Evolutionary conservation across 768 basidiomycete species (phyloP).

Genomic region (Podaxis mareebaensis): DNA sequence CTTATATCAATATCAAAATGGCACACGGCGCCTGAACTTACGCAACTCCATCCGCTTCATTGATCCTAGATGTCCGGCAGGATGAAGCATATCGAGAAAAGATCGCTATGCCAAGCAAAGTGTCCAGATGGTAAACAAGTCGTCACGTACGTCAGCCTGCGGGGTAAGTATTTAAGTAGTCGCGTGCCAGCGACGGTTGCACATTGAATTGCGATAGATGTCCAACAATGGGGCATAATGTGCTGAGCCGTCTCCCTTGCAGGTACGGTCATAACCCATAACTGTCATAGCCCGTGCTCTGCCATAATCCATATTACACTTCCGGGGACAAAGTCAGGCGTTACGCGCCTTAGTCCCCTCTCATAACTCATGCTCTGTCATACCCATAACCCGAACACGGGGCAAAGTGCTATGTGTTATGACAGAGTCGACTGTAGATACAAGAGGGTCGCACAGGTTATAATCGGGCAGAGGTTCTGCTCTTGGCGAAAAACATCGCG

Average conservation of each 20-base stretch:
- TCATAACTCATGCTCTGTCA: too few species aligned
- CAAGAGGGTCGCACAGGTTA: too few species aligned
- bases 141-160: background rate
- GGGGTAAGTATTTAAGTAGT: background rate
- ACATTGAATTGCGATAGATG: background rate
- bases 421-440: too few species aligned
- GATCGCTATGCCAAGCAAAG: background rate
- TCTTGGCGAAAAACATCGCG: too few species aligned
- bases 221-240: background rate
- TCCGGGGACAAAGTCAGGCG: too few species aligned
- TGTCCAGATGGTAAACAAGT: background rate
- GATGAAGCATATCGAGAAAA: background rate
- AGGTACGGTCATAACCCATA: too few species aligned
- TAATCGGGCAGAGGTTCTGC: too few species aligned
- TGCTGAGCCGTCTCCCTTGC: background rate
- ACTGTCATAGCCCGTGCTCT: too few species aligned
- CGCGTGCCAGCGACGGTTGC: background rate
- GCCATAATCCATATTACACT: too few species aligned
- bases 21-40: background rate
- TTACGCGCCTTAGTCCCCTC: too few species aligned
- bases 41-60: background rate
- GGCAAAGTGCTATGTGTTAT: too few species aligned
- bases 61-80: background rate
- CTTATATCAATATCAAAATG: background rate
- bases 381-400: too few species aligned